Base-by-base conservation (phyloP, 2,329 filamentous ascomycete species). In the Colletotrichum acutatum region DNA sequence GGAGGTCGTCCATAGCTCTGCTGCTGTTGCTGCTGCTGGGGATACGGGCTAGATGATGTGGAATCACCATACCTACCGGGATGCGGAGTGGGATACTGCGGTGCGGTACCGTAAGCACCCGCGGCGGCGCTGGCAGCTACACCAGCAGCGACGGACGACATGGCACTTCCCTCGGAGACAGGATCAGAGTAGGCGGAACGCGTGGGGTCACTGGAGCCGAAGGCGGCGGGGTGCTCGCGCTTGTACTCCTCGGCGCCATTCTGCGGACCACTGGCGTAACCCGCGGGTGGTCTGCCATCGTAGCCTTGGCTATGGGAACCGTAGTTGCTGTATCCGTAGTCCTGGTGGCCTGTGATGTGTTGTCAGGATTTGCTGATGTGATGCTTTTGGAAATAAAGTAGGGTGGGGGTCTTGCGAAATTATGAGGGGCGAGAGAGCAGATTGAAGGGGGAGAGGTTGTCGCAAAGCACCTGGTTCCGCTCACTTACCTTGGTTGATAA, bases 401-500 rank as follows among this genome's bases (percentile, higher is more conserved):
- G 6, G 67, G 37, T 32, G 32, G 24, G n/a, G 22, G 9, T 16
- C 52, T n/a, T 14, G 19, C 16, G 19, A n/a, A 3, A 8, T 24
- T 26, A 8, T 8, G 16, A 52, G 52, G 42, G 11, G 22, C 19
- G n/a, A 2, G 19, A n/a, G 9, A 32, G 32, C 32, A 34, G 32
- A 14, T 56, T 54, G 26, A 9, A 7, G 46, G 1, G 42, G 19
- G 24, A 34, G 22, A n/a, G 56, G 0, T 57, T 49, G 16, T 22
- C 42, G 42, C 8, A 49, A 19, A 26, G 16, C 9, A 11, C 52
- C 74, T 73, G 34, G 74, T 71, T 66, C 19, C 63, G 59, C 42
- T n/a, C 63, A 61, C 49, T 71, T 74, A 75, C 54, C 76, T 72
- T 52, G 76, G 78, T 42, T 73, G 60, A 34, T 72, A 59, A 67